These are phyloP conservation scores for Suillus tomentosus DNA, from an alignment of 768 basidiomycete genomes.

Conservation along the genomic window DNA sequence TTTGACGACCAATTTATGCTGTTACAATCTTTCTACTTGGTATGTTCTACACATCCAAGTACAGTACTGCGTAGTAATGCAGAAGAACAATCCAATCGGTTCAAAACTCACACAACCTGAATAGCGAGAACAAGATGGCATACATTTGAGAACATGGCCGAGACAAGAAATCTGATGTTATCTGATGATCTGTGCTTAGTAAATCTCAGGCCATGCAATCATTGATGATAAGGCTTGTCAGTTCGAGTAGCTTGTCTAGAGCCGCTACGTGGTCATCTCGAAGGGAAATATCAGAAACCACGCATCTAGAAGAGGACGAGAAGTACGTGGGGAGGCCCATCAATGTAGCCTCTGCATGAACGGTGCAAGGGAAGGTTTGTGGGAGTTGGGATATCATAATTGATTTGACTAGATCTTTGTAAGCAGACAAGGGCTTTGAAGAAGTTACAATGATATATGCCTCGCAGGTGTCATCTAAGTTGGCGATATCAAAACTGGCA, in stretches of 20 bases:
- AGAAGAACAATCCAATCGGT: not conserved
- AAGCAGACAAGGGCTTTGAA: not conserved
- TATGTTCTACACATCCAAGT: too few relatives aligned
- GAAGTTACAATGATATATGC: not conserved
- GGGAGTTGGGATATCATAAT: not conserved
- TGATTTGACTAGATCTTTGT: not conserved
- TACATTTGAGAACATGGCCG: not conserved
- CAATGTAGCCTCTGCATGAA: not conserved
- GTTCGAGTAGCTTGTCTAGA: not conserved
- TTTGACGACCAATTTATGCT: not conserved
- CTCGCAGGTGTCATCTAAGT: not conserved
- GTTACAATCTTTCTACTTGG: too few relatives aligned
- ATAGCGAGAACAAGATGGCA: not conserved
- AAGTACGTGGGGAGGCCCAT: slow-evolving; percentile 5
- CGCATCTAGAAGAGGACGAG: not conserved
- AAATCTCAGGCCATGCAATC: not conserved
- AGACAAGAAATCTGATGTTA: not conserved
- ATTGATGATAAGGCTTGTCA: not conserved
- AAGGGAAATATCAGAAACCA: not conserved
- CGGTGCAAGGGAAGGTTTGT: not conserved
- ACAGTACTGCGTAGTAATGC: not conserved
- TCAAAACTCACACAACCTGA: not conserved
- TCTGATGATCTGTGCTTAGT: not conserved
- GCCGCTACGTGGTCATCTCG: not conserved
- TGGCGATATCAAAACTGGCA: not conserved